Base-by-base conservation (phyloP, 306 rosid species). In the Pueraria montana region DNA sequence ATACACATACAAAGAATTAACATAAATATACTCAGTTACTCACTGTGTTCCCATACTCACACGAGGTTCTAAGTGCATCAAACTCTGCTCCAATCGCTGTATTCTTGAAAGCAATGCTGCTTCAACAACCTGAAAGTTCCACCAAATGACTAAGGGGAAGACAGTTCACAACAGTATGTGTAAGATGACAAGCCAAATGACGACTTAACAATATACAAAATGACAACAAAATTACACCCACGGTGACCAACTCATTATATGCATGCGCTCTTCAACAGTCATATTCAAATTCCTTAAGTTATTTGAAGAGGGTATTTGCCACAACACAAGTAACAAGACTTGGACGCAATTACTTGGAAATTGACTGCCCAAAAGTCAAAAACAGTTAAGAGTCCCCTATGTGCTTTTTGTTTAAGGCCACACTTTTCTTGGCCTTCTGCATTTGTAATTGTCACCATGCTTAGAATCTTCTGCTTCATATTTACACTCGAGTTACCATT, bases 101-200 rank as follows among this genome's bases (percentile, higher is more conserved):
- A 91, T 89, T 84, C 99, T 89, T 63, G 99, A 96, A 84, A 91
- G 94, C 84, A 96, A 82, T 76, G 98, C 99, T 80, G 98, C 98
- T 91, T 96, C 99, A 85, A 93, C 96, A 77, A 89, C 99, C 99
- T 96, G 82, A 83, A 82, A 88, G 61, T 84, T 87, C 64, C 75
- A 72, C n/a, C 64, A 75, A 78, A 32, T 53, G 69, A 40, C n/a
- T 49, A 74, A 5, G 73, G 68, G 14, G 48, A 45, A 59, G 45
- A 86, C 38, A 56, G 34, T 58, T 83, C 65, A 75, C 26, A 70
- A 9, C 36, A 48, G 21, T 20, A 77, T 67, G 18, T 34, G 42
- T 72, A 77, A 0, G 3, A 81, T 53, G 48, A 36, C 21, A 63
- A 38, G 80, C 36, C 69, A 84, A 23, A 55, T 73, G 50, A 45